These are phyloP conservation scores for Amauroascus verrucosus DNA, from an alignment of 2,329 filamentous ascomycete genomes.

Conservation along the genomic window DNA sequence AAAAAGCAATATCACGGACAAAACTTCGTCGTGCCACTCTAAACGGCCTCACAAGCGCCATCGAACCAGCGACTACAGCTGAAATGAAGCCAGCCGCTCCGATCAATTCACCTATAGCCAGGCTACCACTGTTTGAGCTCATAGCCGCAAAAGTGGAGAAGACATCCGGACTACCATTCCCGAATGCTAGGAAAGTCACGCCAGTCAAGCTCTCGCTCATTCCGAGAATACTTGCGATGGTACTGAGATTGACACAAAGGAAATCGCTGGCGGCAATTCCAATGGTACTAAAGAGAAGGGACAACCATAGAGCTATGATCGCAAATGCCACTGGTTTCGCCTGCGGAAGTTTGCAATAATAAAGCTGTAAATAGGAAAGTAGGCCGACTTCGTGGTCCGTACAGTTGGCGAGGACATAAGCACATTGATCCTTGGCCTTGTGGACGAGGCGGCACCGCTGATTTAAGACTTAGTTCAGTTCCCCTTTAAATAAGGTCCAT, in stretches of 20 bases:
- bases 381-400: conserved; percentile 81
- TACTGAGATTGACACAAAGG: conserved; percentile 93
- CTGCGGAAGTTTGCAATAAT: conserved; percentile 68
- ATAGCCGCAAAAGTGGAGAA: conserved; percentile 98
- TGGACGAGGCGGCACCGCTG: conserved; percentile 71
- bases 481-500: neutral
- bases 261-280: conserved; percentile 97
- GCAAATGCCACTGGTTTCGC: conserved; percentile 67
- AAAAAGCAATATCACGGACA: conserved; percentile 83
- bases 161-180: conserved; percentile 94
- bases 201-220: conserved; percentile 94
- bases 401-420: conserved; percentile 73
- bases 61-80: conserved; percentile 88
- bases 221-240: conserved; percentile 76
- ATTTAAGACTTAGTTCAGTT: neutral
- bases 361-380: conserved; percentile 76
- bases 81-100: conserved; percentile 95
- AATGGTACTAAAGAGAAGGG: conserved; percentile 86
- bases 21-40: conserved; percentile 83
- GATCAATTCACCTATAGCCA: conserved; percentile 90
- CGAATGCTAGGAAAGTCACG: conserved; percentile 92
- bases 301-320: conserved; percentile 72
- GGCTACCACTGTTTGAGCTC: conserved; percentile 90
- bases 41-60: conserved; percentile 94
- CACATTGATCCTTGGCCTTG: conserved; percentile 67